Conservation (phyloP, 1,139 yeast species). For the Keqinozyma sinolaborantium region DNA sequence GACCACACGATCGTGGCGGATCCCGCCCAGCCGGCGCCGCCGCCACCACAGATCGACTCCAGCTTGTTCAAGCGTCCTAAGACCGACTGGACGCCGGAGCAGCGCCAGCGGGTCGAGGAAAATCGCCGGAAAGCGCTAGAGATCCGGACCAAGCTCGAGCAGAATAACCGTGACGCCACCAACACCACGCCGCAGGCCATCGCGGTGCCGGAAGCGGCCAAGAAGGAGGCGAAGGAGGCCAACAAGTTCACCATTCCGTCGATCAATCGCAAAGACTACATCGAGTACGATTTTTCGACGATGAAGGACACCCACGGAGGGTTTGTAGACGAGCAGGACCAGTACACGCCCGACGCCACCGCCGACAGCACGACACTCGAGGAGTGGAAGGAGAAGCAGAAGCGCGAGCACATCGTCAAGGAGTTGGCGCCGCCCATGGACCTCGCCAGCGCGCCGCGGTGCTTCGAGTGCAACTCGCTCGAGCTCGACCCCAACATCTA, state of each 20-base stretch:
- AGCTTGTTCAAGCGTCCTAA: constrained; percentile 16
- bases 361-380: constrained; percentile 51
- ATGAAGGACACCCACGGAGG: constrained; percentile 91
- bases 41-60: constrained; percentile 8
- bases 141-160: constrained; percentile 38
- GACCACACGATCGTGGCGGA: constrained; percentile 13
- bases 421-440: constrained; percentile 72
- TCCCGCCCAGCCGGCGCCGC: constrained; percentile 9
- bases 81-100: constrained; percentile 47
- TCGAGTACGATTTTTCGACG: constrained; percentile 88
- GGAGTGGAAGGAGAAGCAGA: constrained; percentile 74
- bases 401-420: constrained; percentile 35
- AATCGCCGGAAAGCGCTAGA: constrained; percentile 60
- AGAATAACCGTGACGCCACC: constrained; percentile 28
- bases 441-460: constrained; percentile 67
- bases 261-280: constrained; percentile 64
- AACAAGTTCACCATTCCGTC: constrained; percentile 32
- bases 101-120: constrained; percentile 47
- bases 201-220: constrained; percentile 8
- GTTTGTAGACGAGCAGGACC: constrained; percentile 48
- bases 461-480: constrained; percentile 74
- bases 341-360: constrained; percentile 15
- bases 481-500: constrained; percentile 76
- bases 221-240: constrained; percentile 8
- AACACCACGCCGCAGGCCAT: constrained; percentile 7